Base-by-base conservation (phyloP, 257 asterid genomes). In the Hygrophila difformis region DNA sequence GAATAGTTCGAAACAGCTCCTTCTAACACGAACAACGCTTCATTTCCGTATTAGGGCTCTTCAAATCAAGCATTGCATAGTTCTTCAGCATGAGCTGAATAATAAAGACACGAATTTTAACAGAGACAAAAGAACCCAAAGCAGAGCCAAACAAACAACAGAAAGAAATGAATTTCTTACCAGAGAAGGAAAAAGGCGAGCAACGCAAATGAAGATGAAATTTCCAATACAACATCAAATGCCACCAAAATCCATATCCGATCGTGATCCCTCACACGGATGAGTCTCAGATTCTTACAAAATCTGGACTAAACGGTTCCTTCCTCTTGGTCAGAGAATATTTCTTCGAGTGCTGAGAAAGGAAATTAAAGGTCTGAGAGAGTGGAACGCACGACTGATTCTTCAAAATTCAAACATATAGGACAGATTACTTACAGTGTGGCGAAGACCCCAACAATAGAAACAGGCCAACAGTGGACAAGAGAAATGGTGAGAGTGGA, bases 201-300 rank as follows among this genome's bases (percentile, higher is more conserved):
- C 41, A 54, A 56, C 43, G 61, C 46, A 22, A 51, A 13, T 44
- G 39, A 23, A 59, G 35, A 43, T 36, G n/a, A 57, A 45, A 41
- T 49, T 41, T 16, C 46, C 44, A 28, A 34, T n/a, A n/a, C n/a
- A 10, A 31, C 49, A 60, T 45, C 57, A 59, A 38, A 63, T 43
- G 63, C 56, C 24, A 37, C 63, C 57, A 47, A 51, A 47, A 37
- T 55, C 68, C 63, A 47, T 37, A 41, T 21, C n/a, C 39, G 1
- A 39, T 10, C 23, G 3, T 26, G 18, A 19, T 42, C 18, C 16
- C 31, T 37, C 49, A 35, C 8, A n/a, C n/a, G n/a, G 48, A 62
- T 52, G 65, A 43, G 59, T n/a, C n/a, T n/a, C n/a, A n/a, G n/a
- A n/a, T n/a, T n/a, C n/a, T n/a, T n/a, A n/a, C n/a, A n/a, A n/a